Percentiles rank a stretch among this genome's conserved stretches.
phyloP scores from a whole-genome alignment of 352 stramenopile species.

The Poterioochromonas sp. region DNA sequence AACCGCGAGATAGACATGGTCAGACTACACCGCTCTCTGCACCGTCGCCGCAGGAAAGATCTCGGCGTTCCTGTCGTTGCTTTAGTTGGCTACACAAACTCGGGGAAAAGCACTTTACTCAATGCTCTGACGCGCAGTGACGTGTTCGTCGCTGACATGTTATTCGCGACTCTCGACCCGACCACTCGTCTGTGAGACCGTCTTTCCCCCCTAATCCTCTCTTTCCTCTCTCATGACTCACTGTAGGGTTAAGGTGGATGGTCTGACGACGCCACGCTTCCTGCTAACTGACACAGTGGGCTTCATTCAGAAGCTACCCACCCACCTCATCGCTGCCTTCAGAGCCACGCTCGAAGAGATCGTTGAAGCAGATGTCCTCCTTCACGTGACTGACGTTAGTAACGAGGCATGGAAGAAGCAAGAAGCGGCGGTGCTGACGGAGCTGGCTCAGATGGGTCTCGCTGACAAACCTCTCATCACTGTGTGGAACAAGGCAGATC shows the following conservation, averaged over 20 bases:
- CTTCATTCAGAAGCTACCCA: constrained; percentile 77
- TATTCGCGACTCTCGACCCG: constrained; percentile 75
- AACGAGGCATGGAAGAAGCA: constrained; percentile 43
- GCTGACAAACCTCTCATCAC: constrained; percentile 9
- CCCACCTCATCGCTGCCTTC: constrained; percentile 71
- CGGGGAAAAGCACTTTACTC: constrained; percentile 68
- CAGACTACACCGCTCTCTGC: constrained; percentile 53
- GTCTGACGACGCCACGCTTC: constrained; percentile 35
- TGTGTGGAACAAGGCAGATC: constrained; percentile 34
- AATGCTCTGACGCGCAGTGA: constrained; percentile 59
- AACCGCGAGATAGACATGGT: constrained; percentile 61
- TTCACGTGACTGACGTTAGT: constrained; percentile 61
- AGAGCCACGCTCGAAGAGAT: constrained; percentile 70
- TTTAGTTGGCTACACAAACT: constrained; percentile 64
- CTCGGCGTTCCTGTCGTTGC: constrained; percentile 30
- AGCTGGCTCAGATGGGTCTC: constrained; percentile 12
- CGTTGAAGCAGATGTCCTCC: constrained; percentile 59
- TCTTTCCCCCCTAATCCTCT: constrained; percentile 63
- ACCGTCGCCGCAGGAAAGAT: not conserved
- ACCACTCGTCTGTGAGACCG: constrained; percentile 68
- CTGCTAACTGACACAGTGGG: constrained; percentile 73
- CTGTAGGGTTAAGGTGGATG: not conserved
- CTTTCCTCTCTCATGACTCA: constrained; percentile 41
- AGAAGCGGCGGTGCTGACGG: constrained; percentile 36
- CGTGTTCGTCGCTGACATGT: constrained; percentile 69